Evolutionary conservation across 31 red algal species (phyloP).

Genomic region (Asparagopsis taxiformis): DNA sequence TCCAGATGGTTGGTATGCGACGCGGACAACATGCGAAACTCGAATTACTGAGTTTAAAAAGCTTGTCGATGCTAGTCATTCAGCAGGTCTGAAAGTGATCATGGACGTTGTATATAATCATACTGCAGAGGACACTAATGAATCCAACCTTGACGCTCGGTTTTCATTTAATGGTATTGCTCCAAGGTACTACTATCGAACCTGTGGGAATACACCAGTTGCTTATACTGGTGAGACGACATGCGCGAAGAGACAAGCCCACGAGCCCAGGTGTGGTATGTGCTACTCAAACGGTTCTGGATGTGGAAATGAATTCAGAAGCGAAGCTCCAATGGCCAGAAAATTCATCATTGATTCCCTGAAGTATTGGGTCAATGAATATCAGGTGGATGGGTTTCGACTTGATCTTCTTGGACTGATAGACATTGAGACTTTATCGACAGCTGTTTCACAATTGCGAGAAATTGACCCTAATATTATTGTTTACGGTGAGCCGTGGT

Average conservation of each 20-base stretch:
- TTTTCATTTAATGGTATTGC: constrained; percentile 89
- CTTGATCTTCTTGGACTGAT: constrained; percentile 87
- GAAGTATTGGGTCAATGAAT: constrained; percentile 88
- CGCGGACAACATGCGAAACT: constrained; percentile 32
- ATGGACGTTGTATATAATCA: constrained; percentile 99
- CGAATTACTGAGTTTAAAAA: constrained; percentile 89
- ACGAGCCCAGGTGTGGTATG: constrained; percentile 53
- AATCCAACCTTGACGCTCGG: constrained; percentile 80
- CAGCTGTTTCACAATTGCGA: constrained; percentile 37
- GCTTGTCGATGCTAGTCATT: constrained; percentile 76
- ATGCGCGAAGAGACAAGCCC: constrained; percentile 38
- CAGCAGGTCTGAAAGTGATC: constrained; percentile 80
- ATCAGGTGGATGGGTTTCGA: constrained; percentile 95
- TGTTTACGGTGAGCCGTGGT: constrained; percentile 92
- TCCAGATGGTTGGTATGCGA: constrained; percentile 90
- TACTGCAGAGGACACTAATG: constrained; percentile 86
- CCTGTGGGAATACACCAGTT: constrained; percentile 71
- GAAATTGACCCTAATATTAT: constrained; percentile 66
- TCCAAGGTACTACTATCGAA: constrained; percentile 90
- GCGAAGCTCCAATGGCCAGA: constrained; percentile 84
- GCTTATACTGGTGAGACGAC: constrained; percentile 62
- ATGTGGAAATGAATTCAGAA: constrained; percentile 92
- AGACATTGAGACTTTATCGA: constrained; percentile 55
- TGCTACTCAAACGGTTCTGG: constrained; percentile 93
- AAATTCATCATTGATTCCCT: constrained; percentile 95